Evolutionary conservation across 2,329 filamentous ascomycete species (phyloP).

Genomic region (Botrytis hyacinthi): DNA sequence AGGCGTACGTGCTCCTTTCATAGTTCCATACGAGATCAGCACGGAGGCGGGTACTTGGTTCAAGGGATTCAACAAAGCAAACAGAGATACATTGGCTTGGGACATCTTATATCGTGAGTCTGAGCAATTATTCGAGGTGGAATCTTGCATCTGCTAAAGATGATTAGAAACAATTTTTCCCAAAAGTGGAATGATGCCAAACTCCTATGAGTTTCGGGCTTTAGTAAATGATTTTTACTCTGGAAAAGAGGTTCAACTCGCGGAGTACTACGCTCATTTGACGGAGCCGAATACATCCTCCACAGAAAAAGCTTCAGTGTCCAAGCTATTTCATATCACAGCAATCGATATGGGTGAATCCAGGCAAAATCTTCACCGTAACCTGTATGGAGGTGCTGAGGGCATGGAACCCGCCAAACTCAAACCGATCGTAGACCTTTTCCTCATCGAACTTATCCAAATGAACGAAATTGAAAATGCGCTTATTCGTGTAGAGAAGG

Average conservation of each 20-base stretch:
- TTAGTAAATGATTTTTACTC: conserved; percentile 1
- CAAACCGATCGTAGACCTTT: background rate
- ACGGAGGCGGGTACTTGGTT: background rate
- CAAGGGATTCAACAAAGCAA: background rate
- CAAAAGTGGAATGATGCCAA: background rate
- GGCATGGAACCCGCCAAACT: background rate
- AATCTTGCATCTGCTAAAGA: background rate
- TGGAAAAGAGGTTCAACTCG: background rate
- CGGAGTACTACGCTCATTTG: background rate
- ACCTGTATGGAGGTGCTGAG: background rate
- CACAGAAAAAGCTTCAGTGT: background rate
- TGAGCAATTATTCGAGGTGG: background rate
- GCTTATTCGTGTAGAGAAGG: background rate
- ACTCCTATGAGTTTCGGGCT: background rate
- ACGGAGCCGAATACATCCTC: background rate
- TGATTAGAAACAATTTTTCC: background rate
- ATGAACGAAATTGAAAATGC: conserved; percentile 12
- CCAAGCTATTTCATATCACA: background rate
- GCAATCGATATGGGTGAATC: background rate
- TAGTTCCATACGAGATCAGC: conserved; percentile 1
- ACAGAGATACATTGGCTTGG: background rate
- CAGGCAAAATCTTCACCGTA: background rate
- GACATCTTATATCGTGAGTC: background rate
- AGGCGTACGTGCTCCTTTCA: background rate
- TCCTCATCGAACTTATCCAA: background rate